A percentile compares a stretch with the other conserved stretches of the same genome.
Evolutionary conservation across 169 alveolate genomes (phyloP).

Genomic region (Gregarina niphandrodes): DNA sequence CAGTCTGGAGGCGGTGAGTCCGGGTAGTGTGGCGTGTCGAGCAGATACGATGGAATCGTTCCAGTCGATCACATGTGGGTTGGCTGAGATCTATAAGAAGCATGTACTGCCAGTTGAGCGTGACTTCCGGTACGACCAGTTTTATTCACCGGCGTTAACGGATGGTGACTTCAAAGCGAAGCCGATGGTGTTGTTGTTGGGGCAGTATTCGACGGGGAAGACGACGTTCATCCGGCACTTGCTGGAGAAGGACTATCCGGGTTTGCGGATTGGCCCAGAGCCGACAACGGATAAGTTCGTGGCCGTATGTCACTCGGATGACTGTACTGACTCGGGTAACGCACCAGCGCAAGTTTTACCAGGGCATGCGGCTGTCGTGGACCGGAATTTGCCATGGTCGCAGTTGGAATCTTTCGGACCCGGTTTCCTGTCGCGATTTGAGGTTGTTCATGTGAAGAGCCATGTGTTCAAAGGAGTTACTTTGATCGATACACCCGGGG

Average conservation of each 20-base stretch:
- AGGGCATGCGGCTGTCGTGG: constrained; percentile 46
- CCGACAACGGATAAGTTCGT: constrained; percentile 49
- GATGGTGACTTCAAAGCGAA: constrained; percentile 35
- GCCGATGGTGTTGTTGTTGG: constrained; percentile 37
- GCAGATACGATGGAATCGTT: not conserved
- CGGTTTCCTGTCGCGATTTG: constrained; percentile 34
- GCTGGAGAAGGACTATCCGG: constrained; percentile 17
- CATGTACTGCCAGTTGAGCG: constrained; percentile 22
- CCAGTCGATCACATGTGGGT: not conserved
- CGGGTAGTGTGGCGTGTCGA: not conserved
- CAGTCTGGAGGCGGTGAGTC: not conserved
- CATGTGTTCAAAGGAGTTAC: constrained; percentile 26
- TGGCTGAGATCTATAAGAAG: constrained; percentile 9
- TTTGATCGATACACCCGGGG: constrained; percentile 52
- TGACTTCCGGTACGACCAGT: constrained; percentile 24
- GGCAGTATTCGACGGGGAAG: constrained; percentile 43
- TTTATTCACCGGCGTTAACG: constrained; percentile 26
- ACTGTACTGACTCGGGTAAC: too few species aligned
- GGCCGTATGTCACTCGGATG: constrained; percentile 36
- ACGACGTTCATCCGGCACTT: constrained; percentile 11
- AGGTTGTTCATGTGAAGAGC: constrained; percentile 14
- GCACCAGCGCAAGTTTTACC: constrained; percentile 20
- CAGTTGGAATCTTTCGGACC: constrained; percentile 42
- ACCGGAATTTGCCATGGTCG: constrained; percentile 37
- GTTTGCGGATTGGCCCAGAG: constrained; percentile 48